Percentiles rank a stretch among this genome's conserved stretches.
phyloP scores from a whole-genome alignment of 2,329 filamentous ascomycete species.

The Chalaropsis ovoidea region DNA sequence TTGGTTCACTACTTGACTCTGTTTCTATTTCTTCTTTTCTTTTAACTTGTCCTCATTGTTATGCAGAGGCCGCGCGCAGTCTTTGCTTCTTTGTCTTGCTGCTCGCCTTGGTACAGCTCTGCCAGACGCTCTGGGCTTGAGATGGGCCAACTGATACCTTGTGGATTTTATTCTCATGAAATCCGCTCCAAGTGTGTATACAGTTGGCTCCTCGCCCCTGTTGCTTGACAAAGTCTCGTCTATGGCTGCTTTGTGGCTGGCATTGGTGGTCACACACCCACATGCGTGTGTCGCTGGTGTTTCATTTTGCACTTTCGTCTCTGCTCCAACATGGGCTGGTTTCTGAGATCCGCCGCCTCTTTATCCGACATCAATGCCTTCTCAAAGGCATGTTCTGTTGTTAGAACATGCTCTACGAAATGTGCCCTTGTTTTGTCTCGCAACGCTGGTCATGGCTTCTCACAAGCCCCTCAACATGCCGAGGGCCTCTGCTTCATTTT shows the following conservation, averaged over 20 bases:
- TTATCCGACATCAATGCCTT: neutral
- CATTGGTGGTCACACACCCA: neutral
- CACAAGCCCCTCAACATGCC: neutral
- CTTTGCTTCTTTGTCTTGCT: constrained; percentile 5
- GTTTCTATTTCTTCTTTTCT: neutral
- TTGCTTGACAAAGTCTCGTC: neutral
- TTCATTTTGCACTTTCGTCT: neutral
- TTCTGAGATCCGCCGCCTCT: neutral
- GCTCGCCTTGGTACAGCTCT: neutral
- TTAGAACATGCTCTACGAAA: neutral
- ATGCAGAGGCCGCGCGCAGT: neutral
- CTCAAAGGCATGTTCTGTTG: neutral
- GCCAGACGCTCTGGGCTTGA: neutral
- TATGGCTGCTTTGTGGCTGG: neutral
- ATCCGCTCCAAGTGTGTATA: neutral
- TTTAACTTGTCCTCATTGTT: neutral
- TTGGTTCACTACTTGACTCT: neutral
- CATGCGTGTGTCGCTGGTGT: neutral
- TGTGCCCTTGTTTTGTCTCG: neutral
- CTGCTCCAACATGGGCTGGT: neutral
- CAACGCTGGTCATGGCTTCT: neutral
- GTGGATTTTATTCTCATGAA: neutral
- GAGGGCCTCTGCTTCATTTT: constrained; percentile 26
- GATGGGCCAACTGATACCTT: neutral
- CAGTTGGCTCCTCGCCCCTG: neutral